Evolutionary conservation across 192 early-diverging fungal genomes (phyloP).

Genomic region (Backusella liffmaniae): DNA sequence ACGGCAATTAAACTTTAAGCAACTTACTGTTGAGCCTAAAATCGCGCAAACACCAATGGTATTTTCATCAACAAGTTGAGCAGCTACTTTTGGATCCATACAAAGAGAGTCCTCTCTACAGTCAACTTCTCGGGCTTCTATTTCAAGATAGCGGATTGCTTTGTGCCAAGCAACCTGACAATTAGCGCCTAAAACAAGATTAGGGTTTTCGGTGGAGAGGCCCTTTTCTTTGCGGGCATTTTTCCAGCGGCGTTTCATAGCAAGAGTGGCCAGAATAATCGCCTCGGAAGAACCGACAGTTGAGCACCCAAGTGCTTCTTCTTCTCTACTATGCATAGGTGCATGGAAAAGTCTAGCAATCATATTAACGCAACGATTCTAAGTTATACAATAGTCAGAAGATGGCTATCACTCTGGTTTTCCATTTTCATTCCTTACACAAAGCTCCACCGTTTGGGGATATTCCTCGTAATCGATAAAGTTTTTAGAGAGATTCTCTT

Average conservation of each 20-base stretch:
- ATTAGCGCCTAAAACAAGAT: slow-evolving; percentile 75
- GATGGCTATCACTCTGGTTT: background rate
- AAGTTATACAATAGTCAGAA: background rate
- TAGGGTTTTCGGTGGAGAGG: slow-evolving; percentile 67
- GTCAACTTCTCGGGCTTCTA: slow-evolving; percentile 36
- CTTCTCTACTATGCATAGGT: slow-evolving; percentile 32
- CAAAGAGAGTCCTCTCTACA: slow-evolving; percentile 42
- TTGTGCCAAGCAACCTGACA: slow-evolving; percentile 56
- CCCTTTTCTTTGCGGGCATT: slow-evolving; percentile 54
- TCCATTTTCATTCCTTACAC: slow-evolving; percentile 24
- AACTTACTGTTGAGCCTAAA: slow-evolving; percentile 62
- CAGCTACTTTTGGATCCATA: slow-evolving; percentile 63
- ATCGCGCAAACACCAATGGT: slow-evolving; percentile 80
- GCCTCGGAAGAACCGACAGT: slow-evolving; percentile 83
- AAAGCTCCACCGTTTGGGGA: slow-evolving; percentile 40
- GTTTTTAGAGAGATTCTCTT: slow-evolving; percentile 76
- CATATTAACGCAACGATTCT: slow-evolving; percentile 46
- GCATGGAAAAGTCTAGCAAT: slow-evolving; percentile 41
- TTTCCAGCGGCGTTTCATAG: slow-evolving; percentile 81
- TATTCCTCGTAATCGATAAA: slow-evolving; percentile 56
- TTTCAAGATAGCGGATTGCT: slow-evolving; percentile 33
- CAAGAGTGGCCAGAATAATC: slow-evolving; percentile 72
- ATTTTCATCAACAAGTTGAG: slow-evolving; percentile 76
- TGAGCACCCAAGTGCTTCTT: slow-evolving; percentile 61
- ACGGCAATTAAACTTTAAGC: background rate